Base-by-base conservation (phyloP, 1,139 yeast genomes). In the Ogataea hybrid region DNA sequence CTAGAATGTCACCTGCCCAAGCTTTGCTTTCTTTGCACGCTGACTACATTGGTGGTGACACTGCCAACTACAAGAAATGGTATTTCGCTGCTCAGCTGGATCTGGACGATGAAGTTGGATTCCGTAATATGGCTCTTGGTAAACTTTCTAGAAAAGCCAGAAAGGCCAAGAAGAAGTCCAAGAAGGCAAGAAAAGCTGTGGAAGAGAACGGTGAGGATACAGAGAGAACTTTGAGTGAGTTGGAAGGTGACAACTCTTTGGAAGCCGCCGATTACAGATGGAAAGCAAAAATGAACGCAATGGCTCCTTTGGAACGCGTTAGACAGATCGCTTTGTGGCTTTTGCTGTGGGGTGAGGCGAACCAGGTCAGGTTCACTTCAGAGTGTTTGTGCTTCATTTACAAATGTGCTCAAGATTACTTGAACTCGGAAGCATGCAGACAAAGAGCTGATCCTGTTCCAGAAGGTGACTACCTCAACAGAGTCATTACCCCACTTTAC, bases 391-490 rank as follows among this genome's bases (percentile, higher is more conserved):
- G 92, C 52, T 88, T 88, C 57, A 77, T 88, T 31, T 86, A 75
- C 65, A 85, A 87, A 58, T 84, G 95, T 58, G 86, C 94, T 28
- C 71, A 75, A 45, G 96, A 87, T 58, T 78, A 78, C 55, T 79
- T 79, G 58, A 70, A 70, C 47, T 87, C 96, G 47, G 95, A 95
- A 45, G 83, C 84, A 60, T 89, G 97, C 68, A 94, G 86, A 70
- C 90, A 86, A 68, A 78, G 88, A 67, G 77, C 78, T 47, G 97
- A 90, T 62, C 88, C 90, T 43, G 86, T 88, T 50, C 95, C 95
- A 42, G 97, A 94, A 71, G 98, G 98, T 66, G 97, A 90, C 67
- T 92, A 79, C 69, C 74, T 92, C 63, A 87, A 90, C 69, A 78
- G 97, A 64, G 80, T 92, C 48, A 82, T 92, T 59, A 89, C 97